These are phyloP conservation scores for Emmonsiellopsis sp. DNA, from an alignment of 2,329 filamentous ascomycete genomes.

Conservation along the genomic window DNA sequence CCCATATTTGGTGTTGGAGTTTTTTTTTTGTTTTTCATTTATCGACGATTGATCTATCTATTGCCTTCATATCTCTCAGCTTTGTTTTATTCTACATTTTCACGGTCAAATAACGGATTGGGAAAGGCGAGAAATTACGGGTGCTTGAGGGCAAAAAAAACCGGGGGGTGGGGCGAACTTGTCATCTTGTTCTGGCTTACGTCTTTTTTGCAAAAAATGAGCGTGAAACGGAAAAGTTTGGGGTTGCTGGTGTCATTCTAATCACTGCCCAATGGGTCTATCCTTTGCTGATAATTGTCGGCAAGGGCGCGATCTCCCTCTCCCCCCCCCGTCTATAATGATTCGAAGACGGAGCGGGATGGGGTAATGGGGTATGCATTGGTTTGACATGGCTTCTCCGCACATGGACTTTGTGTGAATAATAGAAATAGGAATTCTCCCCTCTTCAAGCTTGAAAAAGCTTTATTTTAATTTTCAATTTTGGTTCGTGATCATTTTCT, in stretches of 20 bases:
- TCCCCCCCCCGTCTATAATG: too few species aligned
- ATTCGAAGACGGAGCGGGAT: too few species aligned
- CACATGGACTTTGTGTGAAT: conserved; percentile 7
- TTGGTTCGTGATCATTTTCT: background rate
- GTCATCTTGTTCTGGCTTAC: background rate
- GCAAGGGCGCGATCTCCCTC: too few species aligned
- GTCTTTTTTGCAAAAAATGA: background rate
- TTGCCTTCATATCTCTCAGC: background rate
- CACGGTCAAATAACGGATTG: too few species aligned
- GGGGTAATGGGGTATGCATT: background rate
- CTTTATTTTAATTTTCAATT: conserved; percentile 7
- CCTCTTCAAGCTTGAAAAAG: conserved; percentile 19
- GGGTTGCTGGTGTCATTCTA: too few species aligned
- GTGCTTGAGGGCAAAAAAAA: too few species aligned
- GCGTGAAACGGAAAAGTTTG: background rate
- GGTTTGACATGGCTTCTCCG: background rate
- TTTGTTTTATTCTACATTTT: background rate
- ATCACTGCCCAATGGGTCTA: too few species aligned
- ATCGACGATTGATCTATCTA: conserved; percentile 1
- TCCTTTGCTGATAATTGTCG: too few species aligned
- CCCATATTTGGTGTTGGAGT: conserved; percentile 14
- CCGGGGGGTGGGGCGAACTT: too few species aligned
- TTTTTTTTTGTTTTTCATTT: conserved; percentile 19
- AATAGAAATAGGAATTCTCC: conserved; percentile 34
- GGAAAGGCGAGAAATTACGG: too few species aligned